These are phyloP conservation scores for Scheffersomyces stipitis DNA, from an alignment of 805 yeast genomes.

Conservation along the genomic window DNA sequence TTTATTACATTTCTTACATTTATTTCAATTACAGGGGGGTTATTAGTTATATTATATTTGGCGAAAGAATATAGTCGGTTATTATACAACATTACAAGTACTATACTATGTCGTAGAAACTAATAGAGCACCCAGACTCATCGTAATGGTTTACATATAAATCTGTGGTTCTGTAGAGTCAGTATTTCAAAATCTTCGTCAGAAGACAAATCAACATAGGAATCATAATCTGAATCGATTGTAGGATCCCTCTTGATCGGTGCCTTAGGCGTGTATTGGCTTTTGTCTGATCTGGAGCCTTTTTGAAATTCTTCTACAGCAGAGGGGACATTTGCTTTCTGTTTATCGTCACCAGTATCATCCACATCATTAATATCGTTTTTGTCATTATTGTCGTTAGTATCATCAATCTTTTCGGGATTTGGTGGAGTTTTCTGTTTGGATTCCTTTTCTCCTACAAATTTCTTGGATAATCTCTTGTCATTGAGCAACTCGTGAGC, in stretches of 20 bases:
- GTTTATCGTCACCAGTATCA: not conserved
- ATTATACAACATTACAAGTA: no score
- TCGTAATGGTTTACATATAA: no score
- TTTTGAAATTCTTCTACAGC: not conserved
- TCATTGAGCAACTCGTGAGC: conserved; percentile 39
- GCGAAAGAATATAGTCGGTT: no score
- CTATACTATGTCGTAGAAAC: no score
- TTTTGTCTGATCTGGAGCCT: not conserved
- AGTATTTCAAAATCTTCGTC: conserved; percentile 13
- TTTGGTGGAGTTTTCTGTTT: not conserved
- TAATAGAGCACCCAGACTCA: no score
- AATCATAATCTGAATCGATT: conserved; percentile 25
- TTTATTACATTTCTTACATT: no score
- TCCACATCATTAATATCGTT: not conserved
- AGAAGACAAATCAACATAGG: conserved; percentile 22
- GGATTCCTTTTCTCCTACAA: conserved; percentile 3
- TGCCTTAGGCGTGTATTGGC: conserved; percentile 1
- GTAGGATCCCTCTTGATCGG: conserved; percentile 13
- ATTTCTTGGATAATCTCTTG: conserved; percentile 9
- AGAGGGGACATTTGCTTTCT: not conserved
- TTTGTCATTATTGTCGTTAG: conserved; percentile 3
- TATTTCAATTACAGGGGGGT: no score
- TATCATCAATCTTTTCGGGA: conserved; percentile 2
- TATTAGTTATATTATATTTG: no score
- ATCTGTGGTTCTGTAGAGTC: conserved; percentile 2